Percentiles rank a stretch among this genome's conserved stretches.
Conservation (phyloP, 2,329 filamentous ascomycete genomes). For the Calonectria ilicicola region DNA sequence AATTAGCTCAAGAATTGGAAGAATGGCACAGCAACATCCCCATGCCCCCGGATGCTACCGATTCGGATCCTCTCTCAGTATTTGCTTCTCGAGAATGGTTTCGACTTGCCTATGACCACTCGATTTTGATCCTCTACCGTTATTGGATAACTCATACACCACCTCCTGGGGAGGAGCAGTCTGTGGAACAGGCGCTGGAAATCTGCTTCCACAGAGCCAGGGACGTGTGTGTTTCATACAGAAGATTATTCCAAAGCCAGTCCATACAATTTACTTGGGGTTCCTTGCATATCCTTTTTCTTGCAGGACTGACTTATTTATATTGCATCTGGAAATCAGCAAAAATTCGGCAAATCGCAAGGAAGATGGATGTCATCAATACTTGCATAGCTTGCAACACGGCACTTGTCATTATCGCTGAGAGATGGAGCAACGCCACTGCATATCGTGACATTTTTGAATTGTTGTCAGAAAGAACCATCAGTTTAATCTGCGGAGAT, state of each 20-base stretch:
- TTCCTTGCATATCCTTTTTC: slow-evolving; percentile 50
- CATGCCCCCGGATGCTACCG: slow-evolving; percentile 19
- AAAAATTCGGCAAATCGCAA: slow-evolving; percentile 19
- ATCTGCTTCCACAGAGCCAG: slow-evolving; percentile 29
- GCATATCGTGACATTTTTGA: slow-evolving; percentile 50
- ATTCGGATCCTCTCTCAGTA: slow-evolving; percentile 39
- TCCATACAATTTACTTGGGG: slow-evolving; percentile 46
- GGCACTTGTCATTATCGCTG: slow-evolving; percentile 50
- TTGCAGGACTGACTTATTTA: slow-evolving; percentile 49
- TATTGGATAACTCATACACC: slow-evolving; percentile 37
- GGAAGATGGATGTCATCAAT: slow-evolving; percentile 42
- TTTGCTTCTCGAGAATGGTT: slow-evolving; percentile 54
- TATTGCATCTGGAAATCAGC: slow-evolving; percentile 45
- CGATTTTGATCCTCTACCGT: slow-evolving; percentile 53
- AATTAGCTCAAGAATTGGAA: slow-evolving; percentile 41
- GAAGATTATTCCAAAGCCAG: slow-evolving; percentile 46
- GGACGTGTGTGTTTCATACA: slow-evolving; percentile 50
- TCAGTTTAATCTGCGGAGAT: slow-evolving; percentile 41
- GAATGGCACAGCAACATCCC: slow-evolving; percentile 41
- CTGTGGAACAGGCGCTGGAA: slow-evolving; percentile 27
- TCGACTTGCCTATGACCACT: slow-evolving; percentile 51
- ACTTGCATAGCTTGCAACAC: slow-evolving; percentile 51
- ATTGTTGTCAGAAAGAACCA: slow-evolving; percentile 42
- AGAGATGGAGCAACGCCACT: slow-evolving; percentile 47
- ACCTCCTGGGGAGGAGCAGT: slow-evolving; percentile 27